These are phyloP conservation scores for Thraustochytrium sp. DNA, from an alignment of 352 stramenopile genomes.

Conservation along the genomic window DNA sequence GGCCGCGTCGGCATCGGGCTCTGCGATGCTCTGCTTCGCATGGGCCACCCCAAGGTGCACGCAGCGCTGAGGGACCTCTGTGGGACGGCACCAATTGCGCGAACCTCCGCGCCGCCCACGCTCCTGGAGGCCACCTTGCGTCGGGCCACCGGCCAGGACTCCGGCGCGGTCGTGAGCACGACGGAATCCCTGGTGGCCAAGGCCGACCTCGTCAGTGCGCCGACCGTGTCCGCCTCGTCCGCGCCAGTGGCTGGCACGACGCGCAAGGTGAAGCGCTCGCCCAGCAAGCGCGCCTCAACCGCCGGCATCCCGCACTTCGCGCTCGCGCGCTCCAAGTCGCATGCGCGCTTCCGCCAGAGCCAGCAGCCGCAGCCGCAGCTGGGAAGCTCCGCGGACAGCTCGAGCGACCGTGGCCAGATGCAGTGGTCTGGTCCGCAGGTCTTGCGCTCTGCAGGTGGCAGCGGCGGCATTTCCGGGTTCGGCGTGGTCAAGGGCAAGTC, in stretches of 20 bases:
- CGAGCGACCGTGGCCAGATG: too few relatives aligned
- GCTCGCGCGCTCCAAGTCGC: neutral
- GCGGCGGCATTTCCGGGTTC: too few relatives aligned
- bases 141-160: neutral
- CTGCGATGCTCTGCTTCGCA: conserved; percentile 5
- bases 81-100: neutral
- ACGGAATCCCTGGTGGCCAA: neutral
- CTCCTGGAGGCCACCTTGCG: neutral
- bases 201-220: neutral
- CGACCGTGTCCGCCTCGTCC: neutral
- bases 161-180: neutral
- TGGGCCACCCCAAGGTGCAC: conserved; percentile 27
- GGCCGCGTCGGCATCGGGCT: neutral
- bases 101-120: neutral
- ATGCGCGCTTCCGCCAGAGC: too few relatives aligned
- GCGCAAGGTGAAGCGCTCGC: neutral
- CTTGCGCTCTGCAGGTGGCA: too few relatives aligned
- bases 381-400: too few relatives aligned
- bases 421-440: too few relatives aligned
- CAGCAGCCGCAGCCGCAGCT: too few relatives aligned
- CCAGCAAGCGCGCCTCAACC: neutral
- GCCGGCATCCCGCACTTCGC: neutral
- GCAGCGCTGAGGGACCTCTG: neutral
- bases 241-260: neutral
- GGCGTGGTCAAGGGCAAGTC: too few relatives aligned